Base-by-base conservation (phyloP, 2,329 filamentous ascomycete species). In the Aspergillus ochraceus region DNA sequence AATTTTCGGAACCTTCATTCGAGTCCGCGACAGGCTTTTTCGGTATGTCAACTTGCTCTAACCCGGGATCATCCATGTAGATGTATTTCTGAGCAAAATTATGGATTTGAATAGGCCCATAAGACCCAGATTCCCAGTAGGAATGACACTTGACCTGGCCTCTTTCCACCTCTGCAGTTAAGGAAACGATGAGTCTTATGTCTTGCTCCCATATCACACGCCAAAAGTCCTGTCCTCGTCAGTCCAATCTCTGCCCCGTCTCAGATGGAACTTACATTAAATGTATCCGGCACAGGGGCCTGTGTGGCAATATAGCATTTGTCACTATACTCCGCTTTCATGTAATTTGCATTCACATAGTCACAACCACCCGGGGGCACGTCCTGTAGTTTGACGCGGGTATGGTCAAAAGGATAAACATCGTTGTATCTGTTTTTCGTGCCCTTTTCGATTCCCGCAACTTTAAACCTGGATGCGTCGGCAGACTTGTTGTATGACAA, bases 361-460 rank as follows among this genome's bases (percentile, higher is more conserved):
- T 99, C 95, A 74, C 94, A 97, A 22, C 81, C 83, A 12, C 88
- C 89, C 1, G 84, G 79, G 0, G 84, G 79, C 39, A 89, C 86
- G 47, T 86, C 86, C 65, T 90, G 83, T 51, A 99, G 77, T 65
- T 86, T 92, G 56, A 99, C 95, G 60, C 95, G 83, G 2, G 92
- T 88, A 75, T 99, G 95, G 71, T 98, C 94, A 72, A 96, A 99
- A 0, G 95, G 95, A 77, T 96, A 88, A 58, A 98, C 97, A 67
- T 97, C 96, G 79, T 97, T 98, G 80, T 99, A 99, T 9, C 95
- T 86, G 69, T 99, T 99, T 80, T 98, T 98, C 19, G 84, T 87
- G 8, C 95, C 95, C 74, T 97, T 95, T 70, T 99, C 95, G 30
- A 99, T 90, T 8, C 95, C 95, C 0, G 91, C 95, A 54, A 99